Base-by-base conservation (phyloP, 768 basidiomycete species). In the Russula foetens region DNA sequence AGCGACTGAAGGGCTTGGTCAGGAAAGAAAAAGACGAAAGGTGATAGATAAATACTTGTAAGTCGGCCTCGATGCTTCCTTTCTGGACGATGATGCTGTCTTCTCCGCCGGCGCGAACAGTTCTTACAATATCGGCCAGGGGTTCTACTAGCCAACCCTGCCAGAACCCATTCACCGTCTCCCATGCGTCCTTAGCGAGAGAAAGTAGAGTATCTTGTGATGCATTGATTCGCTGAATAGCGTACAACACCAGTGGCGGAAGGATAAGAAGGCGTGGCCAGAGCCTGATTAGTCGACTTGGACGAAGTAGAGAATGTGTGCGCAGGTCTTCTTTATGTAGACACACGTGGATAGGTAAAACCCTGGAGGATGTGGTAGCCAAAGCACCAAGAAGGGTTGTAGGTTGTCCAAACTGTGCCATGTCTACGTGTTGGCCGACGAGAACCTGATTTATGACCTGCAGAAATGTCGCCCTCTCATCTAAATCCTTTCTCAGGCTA, bases 101-200 rank as follows among this genome's bases (percentile, higher is more conserved):
- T 43, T 89, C 90, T 24, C 88, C 84, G 7, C 92, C 91, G 4
- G 86, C 80, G 51, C 92, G 78, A 23, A 99, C 83, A 0, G 96
- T 98, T 65, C 84, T 84, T 5, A 90, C 70, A 12, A 98, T 85
- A 8, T 84, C 90, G 50, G 78, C 79, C n/a, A 96, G 68, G 3
- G 96, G 96, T 56, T 92, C 90, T 50, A 96, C 72, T 12, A 98
- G 76, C 89, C 93, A 98, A 50, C 85, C 87, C 21, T 79, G 75
- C 62, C 92, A 74, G 69, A 98, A 95, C 0, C 85, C 86, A 24
- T 75, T 75, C 7, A 82, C 67, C 0, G 93, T 94, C 67, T 87
- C 83, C 38, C 77, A 69, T 0, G 83, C 79, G 62, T 90, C 86
- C n/a, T 62, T 60, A 4, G 79, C 78, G 53, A 88, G 74, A 45